Conservation (phyloP, 139 green algal genomes). For the Trebouxia sp. region DNA sequence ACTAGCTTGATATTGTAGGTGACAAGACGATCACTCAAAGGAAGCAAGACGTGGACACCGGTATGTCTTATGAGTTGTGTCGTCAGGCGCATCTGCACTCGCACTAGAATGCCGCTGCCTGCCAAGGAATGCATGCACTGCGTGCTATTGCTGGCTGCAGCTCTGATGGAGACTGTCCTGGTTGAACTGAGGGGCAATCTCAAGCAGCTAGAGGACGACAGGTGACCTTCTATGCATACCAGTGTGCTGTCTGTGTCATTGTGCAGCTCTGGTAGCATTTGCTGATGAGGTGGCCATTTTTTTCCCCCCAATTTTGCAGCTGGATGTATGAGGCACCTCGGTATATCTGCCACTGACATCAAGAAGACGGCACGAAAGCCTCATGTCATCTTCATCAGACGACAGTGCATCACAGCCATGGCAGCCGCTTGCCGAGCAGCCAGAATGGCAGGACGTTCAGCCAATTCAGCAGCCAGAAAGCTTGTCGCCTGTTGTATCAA, state of each 20-base stretch:
- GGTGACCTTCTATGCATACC: background rate
- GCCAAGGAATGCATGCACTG: too few relatives aligned
- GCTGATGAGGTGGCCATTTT: background rate
- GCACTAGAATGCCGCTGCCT: too few relatives aligned
- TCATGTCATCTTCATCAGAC: background rate
- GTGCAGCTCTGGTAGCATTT: background rate
- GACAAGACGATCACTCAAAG: background rate
- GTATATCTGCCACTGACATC: conserved; percentile 42
- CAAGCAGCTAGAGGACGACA: conserved; percentile 31
- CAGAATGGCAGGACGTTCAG: conserved; percentile 12
- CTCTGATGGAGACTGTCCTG: conserved; percentile 25
- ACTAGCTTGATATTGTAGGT: too few relatives aligned
- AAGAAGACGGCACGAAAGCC: background rate
- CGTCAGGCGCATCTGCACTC: too few relatives aligned
- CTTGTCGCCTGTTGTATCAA: conserved; percentile 27
- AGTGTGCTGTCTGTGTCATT: background rate
- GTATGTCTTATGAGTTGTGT: too few relatives aligned
- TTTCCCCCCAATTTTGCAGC: conserved; percentile 36
- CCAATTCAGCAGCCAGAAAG: conserved; percentile 15
- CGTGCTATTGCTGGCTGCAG: background rate
- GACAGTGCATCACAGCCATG: background rate
- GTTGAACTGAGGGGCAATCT: conserved; percentile 1
- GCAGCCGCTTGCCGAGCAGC: background rate
- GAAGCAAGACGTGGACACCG: conserved; percentile 7
- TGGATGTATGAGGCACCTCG: conserved; percentile 72